These are phyloP conservation scores for Lepiota subincarnata DNA, from an alignment of 768 basidiomycete genomes.

Conservation along the genomic window DNA sequence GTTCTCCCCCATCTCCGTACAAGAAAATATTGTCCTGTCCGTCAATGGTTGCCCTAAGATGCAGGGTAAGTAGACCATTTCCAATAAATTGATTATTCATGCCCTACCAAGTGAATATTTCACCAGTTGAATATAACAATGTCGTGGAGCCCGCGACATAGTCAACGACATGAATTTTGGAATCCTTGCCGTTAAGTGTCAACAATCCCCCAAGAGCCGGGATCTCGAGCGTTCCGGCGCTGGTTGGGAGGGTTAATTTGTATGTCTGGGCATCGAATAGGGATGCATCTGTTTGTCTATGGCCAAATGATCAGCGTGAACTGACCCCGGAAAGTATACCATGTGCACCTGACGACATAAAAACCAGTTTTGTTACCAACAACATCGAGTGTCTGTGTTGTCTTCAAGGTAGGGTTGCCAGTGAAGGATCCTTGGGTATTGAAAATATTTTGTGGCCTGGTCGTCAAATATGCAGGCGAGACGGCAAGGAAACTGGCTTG, in stretches of 20 bases:
- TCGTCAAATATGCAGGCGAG: conserved; percentile 47
- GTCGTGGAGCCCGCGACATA: conserved; percentile 40
- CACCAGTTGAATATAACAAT: conserved; percentile 44
- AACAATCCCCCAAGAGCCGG: conserved; percentile 41
- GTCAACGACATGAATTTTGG: conserved; percentile 49
- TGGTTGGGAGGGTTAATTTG: conserved; percentile 40
- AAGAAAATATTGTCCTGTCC: conserved; percentile 42
- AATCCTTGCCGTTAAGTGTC: conserved; percentile 46
- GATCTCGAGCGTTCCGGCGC: conserved; percentile 36
- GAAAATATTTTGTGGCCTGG: conserved; percentile 37
- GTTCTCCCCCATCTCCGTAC: conserved; percentile 43
- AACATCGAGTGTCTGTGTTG: conserved; percentile 44
- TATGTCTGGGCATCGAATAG: conserved; percentile 35
- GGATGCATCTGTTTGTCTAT: conserved; percentile 38
- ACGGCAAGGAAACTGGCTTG: conserved; percentile 48
- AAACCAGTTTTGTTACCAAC: conserved; percentile 46
- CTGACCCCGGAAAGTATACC: neutral
- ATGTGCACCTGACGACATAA: conserved; percentile 37
- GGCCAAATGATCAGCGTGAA: neutral
- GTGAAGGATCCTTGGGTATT: conserved; percentile 42
- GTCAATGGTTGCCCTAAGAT: conserved; percentile 42
- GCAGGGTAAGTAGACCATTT: neutral
- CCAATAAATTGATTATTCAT: too few relatives aligned
- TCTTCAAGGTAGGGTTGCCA: conserved; percentile 42
- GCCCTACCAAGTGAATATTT: conserved; percentile 44